Base-by-base conservation (phyloP, 75 land plant genomes). In the Ceratopteris richardii region DNA sequence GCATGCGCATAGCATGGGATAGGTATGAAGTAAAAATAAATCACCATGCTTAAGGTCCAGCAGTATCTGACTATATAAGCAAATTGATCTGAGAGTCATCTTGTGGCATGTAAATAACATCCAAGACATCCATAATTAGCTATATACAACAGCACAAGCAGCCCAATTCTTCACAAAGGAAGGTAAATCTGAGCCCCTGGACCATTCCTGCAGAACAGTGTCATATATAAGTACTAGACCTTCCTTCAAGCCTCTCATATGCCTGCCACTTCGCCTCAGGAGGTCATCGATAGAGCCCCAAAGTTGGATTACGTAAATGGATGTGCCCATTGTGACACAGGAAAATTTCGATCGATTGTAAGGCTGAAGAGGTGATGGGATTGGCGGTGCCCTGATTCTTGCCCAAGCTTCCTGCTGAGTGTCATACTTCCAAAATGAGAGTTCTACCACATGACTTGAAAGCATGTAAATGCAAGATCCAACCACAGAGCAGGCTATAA, bases 371-470 rank as follows among this genome's bases (percentile, higher is more conserved):
- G 80, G 85, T 33, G 80, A 71, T 58, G 91, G 83, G 24, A 88
- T 54, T 29, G 89, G 94, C 18, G 97, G 97, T 0, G 63, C 46
- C 56, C 64, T 76, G 13, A 84, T 62, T 63, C 86, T 66, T 16
- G 37, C 50, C 86, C 88, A 92, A 48, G 73, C 71, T 13, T 86
- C 88, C 30, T 63, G 74, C 2, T 54, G 66, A 25, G 75, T 82
- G 33, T 79, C 79, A 65, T 79, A 83, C 66, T 76, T 64, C 97
- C 97, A 92, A 26, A 92, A 82, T 14, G 97, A 84, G 0, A 92
- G 50, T 77, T 84, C 97, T 48, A 87, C 89, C 25, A 94, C 94
- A 71, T 87, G 94, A 67, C 94, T 88, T 19, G 89, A 67, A 47
- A 92, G 68, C 56, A 92, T 70, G 71, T 84, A 92, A n/a, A 92